These are phyloP conservation scores for Ustilago sp. DNA, from an alignment of 1,284 basidiomycete species.

Conservation along the genomic window DNA sequence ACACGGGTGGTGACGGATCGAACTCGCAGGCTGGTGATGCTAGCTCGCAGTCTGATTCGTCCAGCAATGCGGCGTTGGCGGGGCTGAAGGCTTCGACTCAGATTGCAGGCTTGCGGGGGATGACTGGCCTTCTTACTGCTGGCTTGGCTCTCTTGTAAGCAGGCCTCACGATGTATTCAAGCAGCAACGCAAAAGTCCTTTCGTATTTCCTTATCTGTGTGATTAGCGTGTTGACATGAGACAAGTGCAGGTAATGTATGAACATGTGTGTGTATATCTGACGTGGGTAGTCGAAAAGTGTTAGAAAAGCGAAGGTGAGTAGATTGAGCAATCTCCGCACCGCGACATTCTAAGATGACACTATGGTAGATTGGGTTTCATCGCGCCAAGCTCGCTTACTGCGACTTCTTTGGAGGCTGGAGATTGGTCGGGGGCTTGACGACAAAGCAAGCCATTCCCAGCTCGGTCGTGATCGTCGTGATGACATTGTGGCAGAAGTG, in stretches of 20 bases:
- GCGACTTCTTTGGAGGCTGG: conserved; percentile 18
- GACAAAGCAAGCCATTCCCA: conserved; percentile 54
- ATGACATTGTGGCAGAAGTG: conserved; percentile 74
- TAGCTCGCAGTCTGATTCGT: background rate
- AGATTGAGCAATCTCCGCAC: no score
- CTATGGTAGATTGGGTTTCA: no score
- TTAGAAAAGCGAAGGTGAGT: no score
- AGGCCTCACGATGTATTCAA: no score
- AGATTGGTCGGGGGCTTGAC: conserved; percentile 47
- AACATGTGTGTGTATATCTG: no score
- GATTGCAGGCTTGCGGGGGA: background rate
- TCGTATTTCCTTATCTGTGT: no score
- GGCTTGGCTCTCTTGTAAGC: conserved; percentile 10
- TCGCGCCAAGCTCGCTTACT: background rate
- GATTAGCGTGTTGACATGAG: no score
- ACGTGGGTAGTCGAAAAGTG: no score
- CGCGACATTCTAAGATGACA: no score
- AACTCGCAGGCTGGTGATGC: conserved; percentile 35
- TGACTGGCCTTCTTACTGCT: background rate
- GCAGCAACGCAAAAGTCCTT: no score
- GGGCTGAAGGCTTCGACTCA: background rate
- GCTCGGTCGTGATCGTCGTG: conserved; percentile 62
- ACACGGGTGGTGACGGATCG: conserved; percentile 61
- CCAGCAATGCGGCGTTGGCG: background rate
- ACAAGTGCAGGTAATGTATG: no score